Conservation (phyloP, 2,329 filamentous ascomycete species). For the Monosporascus cannonballus region DNA sequence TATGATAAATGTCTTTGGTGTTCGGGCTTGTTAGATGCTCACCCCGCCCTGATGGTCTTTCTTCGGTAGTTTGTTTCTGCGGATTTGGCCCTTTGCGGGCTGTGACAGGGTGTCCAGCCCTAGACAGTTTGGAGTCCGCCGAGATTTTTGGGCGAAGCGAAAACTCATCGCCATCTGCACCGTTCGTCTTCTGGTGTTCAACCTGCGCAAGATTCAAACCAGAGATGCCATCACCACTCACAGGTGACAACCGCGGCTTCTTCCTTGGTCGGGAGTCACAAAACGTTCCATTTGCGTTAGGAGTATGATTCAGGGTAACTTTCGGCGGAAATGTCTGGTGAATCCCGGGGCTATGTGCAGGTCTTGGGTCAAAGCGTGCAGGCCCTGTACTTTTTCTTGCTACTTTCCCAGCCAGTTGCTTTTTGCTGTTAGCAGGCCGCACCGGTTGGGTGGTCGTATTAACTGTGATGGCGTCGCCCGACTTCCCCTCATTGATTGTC, state of each 20-base stretch:
- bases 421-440: slow-evolving; percentile 12
- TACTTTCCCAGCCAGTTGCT: slow-evolving; percentile 15
- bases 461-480: slow-evolving; percentile 13
- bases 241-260: slow-evolving; percentile 9
- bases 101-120: neutral
- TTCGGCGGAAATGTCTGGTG: neutral
- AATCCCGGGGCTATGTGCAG: neutral
- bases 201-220: neutral
- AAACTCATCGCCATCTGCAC: neutral
- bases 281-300: slow-evolving; percentile 4
- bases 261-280: slow-evolving; percentile 12
- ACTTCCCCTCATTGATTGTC: slow-evolving; percentile 3
- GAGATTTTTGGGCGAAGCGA: neutral
- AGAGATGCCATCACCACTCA: neutral
- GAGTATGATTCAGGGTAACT: slow-evolving; percentile 1
- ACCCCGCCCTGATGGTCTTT: neutral
- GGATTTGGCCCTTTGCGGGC: neutral
- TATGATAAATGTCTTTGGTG: neutral
- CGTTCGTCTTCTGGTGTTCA: neutral
- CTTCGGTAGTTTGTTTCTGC: neutral
- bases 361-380: neutral
- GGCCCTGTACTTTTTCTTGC: slow-evolving; percentile 17
- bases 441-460: slow-evolving; percentile 3
- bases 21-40: neutral
- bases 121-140: neutral